phyloP scores from a whole-genome alignment of 1,284 basidiomycete species.

The Cutaneotrichosporon dermatis region DNA sequence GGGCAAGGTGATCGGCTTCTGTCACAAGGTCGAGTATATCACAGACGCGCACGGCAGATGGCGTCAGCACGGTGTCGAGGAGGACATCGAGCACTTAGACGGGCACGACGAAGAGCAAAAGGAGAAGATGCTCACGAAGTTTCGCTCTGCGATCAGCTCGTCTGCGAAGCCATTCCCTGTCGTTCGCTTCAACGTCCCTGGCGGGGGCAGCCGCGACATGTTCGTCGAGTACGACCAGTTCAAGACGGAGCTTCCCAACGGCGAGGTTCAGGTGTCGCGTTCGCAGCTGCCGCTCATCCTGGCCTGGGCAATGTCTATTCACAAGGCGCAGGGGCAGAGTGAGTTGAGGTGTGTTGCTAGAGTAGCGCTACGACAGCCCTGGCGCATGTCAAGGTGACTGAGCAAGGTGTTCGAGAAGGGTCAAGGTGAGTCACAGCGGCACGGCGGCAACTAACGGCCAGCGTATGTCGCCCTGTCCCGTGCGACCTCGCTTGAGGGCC shows the following conservation, averaged over 20 bases:
- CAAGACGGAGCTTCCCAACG: slow-evolving; percentile 78
- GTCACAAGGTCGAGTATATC: slow-evolving; percentile 30
- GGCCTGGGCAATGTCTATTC: slow-evolving; percentile 92
- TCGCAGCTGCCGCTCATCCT: slow-evolving; percentile 76
- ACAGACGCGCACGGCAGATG: slow-evolving; percentile 32
- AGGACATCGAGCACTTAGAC: slow-evolving; percentile 20
- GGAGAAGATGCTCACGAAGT: slow-evolving; percentile 41
- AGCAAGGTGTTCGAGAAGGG: slow-evolving; percentile 72
- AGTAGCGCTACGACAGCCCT: slow-evolving; percentile 26
- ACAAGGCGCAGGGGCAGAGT: slow-evolving; percentile 88
- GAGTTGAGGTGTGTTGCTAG: slow-evolving; percentile 14
- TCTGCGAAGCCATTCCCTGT: slow-evolving; percentile 57
- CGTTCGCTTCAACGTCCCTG: slow-evolving; percentile 67
- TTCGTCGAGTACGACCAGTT: slow-evolving; percentile 70
- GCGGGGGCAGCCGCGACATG: slow-evolving; percentile 55
- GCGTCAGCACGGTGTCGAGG: slow-evolving; percentile 16
- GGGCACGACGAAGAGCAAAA: slow-evolving; percentile 46
- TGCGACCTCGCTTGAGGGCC: slow-evolving; percentile 81
- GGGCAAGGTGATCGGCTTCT: slow-evolving; percentile 68
- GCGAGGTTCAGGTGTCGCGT: slow-evolving; percentile 70
- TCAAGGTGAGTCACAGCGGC: slow-evolving; percentile 37
- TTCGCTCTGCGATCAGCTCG: slow-evolving; percentile 29
- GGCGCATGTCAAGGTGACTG: slow-evolving; percentile 50
- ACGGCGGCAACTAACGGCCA: slow-evolving; percentile 40
- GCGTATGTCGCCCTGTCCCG: slow-evolving; percentile 95